Conservation (phyloP, 139 green algal genomes). For the Gonium pectorale region DNA sequence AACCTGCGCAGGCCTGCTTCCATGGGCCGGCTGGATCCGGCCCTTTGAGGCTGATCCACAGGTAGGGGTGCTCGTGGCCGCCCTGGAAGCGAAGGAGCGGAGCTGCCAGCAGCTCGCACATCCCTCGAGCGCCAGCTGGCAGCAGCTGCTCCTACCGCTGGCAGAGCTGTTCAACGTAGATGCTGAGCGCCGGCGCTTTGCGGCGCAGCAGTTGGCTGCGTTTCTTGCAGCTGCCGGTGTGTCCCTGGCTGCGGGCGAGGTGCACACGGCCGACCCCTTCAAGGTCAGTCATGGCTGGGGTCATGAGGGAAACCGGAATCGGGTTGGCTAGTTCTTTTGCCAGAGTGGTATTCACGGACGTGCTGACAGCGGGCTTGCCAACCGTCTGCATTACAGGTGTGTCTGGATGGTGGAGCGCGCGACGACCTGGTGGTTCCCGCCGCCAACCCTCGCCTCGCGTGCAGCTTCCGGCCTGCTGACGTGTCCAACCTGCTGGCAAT, state of each 20-base stretch:
- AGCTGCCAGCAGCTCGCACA: neutral
- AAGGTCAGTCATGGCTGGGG: neutral
- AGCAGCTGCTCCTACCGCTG: neutral
- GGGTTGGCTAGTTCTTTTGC: no score
- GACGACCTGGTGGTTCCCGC: conserved; percentile 49
- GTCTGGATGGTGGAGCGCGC: conserved; percentile 47
- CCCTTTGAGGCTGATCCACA: conserved; percentile 45
- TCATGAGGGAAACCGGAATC: no score
- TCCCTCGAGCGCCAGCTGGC: neutral
- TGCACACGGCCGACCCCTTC: conserved; percentile 26
- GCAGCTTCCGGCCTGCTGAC: conserved; percentile 54
- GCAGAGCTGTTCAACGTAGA: conserved; percentile 38
- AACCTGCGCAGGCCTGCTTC: conserved; percentile 26
- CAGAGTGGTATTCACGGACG: no score
- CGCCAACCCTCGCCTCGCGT: conserved; percentile 41
- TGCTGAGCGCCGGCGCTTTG: neutral
- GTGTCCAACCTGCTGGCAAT: conserved; percentile 63
- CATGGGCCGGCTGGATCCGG: conserved; percentile 44
- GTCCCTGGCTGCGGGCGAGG: neutral
- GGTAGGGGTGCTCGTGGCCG: conserved; percentile 38
- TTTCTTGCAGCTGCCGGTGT: conserved; percentile 13
- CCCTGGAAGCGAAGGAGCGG: conserved; percentile 8
- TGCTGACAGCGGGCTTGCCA: no score
- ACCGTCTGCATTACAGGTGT: no score
- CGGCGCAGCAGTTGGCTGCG: conserved; percentile 33